Percentiles rank a stretch among this genome's conserved stretches.
Conservation (phyloP, 2,329 filamentous ascomycete species). For the Xylariaceae sp. region DNA sequence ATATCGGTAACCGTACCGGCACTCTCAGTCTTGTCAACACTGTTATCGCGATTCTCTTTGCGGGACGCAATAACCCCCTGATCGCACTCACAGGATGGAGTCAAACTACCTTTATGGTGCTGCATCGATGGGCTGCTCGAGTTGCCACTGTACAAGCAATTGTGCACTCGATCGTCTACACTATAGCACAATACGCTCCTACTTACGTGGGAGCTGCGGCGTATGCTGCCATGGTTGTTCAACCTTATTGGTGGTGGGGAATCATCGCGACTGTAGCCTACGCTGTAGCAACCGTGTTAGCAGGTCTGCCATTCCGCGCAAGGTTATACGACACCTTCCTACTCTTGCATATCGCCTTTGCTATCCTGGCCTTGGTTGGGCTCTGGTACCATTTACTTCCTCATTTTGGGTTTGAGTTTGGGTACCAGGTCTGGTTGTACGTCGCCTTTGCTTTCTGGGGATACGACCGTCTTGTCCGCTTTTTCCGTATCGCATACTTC, state of each 20-base stretch:
- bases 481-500: slow-evolving; percentile 20
- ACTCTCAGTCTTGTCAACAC: slow-evolving; percentile 28
- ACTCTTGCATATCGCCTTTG: slow-evolving; percentile 26
- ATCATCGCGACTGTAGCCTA: slow-evolving; percentile 27
- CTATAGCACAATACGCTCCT: slow-evolving; percentile 15
- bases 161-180: slow-evolving; percentile 26
- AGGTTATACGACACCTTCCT: slow-evolving; percentile 31
- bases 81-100: slow-evolving; percentile 29
- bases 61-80: slow-evolving; percentile 29
- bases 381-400: slow-evolving; percentile 26
- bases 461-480: slow-evolving; percentile 20
- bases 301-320: slow-evolving; percentile 28
- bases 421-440: slow-evolving; percentile 29
- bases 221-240: slow-evolving; percentile 12
- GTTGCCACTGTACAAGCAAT: slow-evolving; percentile 30
- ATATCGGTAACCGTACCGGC: slow-evolving; percentile 32
- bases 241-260: slow-evolving; percentile 26
- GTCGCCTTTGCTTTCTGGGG: slow-evolving; percentile 26
- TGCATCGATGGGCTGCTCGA: slow-evolving; percentile 30
- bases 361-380: slow-evolving; percentile 26
- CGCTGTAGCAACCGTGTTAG: slow-evolving; percentile 23
- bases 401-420: slow-evolving; percentile 23
- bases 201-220: slow-evolving; percentile 16
- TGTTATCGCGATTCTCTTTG: slow-evolving; percentile 27
- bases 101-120: slow-evolving; percentile 27